A percentile compares a stretch with the other conserved stretches of the same genome.
These are phyloP conservation scores for Dryas alaskensis DNA, from an alignment of 306 rosid genomes.

Conservation along the genomic window DNA sequence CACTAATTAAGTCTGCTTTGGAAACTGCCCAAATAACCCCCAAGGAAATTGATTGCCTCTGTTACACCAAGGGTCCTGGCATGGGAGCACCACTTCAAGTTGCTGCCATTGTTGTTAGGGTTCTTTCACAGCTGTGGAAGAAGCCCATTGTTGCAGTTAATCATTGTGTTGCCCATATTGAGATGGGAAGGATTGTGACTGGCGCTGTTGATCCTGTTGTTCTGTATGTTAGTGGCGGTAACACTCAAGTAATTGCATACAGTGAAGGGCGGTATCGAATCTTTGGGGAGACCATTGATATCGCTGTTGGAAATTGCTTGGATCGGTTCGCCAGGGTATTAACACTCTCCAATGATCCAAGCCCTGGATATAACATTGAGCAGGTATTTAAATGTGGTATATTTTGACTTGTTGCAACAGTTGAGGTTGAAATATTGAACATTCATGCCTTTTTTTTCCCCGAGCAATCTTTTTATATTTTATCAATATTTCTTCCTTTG, in stretches of 20 bases:
- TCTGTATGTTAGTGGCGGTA: constrained; percentile 91
- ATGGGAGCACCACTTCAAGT: constrained; percentile 96
- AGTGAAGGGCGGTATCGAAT: constrained; percentile 88
- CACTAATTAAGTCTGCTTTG: constrained; percentile 67
- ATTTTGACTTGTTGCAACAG: not conserved
- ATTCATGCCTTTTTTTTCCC: not conserved
- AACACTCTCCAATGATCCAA: constrained; percentile 81
- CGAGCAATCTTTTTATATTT: not conserved
- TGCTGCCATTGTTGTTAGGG: constrained; percentile 72
- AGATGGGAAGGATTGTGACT: constrained; percentile 93
- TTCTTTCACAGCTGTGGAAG: constrained; percentile 83
- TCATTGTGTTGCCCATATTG: constrained; percentile 93
- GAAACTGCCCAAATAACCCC: constrained; percentile 58
- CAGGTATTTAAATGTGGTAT: constrained; percentile 44
- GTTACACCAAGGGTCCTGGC: constrained; percentile 94
- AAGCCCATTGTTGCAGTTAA: constrained; percentile 90
- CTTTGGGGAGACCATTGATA: constrained; percentile 93
- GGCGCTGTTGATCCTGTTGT: constrained; percentile 94
- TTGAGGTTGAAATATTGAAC: not conserved
- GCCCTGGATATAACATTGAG: constrained; percentile 90
- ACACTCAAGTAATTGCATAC: constrained; percentile 90
- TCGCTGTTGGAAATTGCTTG: constrained; percentile 94
- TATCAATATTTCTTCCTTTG: not conserved
- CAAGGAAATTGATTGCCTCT: constrained; percentile 73
- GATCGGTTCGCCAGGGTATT: constrained; percentile 88